A percentile compares a stretch with the other conserved stretches of the same genome.
Evolutionary conservation across 2,329 filamentous ascomycete genomes (phyloP).

Genomic region (Colletotrichum tofieldiae): DNA sequence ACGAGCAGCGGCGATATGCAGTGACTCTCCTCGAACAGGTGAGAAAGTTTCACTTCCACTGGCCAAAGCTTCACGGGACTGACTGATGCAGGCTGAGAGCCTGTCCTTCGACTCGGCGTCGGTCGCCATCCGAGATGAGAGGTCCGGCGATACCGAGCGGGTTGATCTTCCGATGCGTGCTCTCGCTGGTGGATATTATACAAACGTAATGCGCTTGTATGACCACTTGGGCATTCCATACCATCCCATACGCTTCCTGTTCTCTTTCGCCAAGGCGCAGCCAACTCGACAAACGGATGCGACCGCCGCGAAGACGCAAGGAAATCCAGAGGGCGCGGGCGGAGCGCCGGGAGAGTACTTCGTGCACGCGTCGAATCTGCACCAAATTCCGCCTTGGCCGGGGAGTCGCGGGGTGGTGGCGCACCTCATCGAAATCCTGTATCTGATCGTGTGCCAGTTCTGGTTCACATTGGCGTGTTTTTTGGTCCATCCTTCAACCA

Average conservation of each 20-base stretch:
- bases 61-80: not conserved
- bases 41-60: not conserved
- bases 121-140: conserved; percentile 53
- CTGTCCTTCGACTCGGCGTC: conserved; percentile 58
- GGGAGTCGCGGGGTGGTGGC: conserved; percentile 54
- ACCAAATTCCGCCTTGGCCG: conserved; percentile 62
- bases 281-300: conserved; percentile 5
- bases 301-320: not conserved
- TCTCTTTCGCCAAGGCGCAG: conserved; percentile 61
- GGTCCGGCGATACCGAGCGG: conserved; percentile 51
- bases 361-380: conserved; percentile 69
- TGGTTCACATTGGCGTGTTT: conserved; percentile 71
- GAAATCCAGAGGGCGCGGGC: conserved; percentile 37
- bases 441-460: conserved; percentile 64
- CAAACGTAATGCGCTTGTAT: conserved; percentile 71
- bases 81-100: conserved; percentile 48
- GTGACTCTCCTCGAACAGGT: conserved; percentile 59
- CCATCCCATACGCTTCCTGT: conserved; percentile 67
- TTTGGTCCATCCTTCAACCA: conserved; percentile 55
- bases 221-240: conserved; percentile 66
- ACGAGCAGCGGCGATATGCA: conserved; percentile 49
- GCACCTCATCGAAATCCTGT: conserved; percentile 61
- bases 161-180: conserved; percentile 59
- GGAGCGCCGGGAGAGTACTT: conserved; percentile 59
- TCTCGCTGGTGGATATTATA: conserved; percentile 64